Base-by-base conservation (phyloP, 2,329 filamentous ascomycete species). In the Xylariaceae sp. region DNA sequence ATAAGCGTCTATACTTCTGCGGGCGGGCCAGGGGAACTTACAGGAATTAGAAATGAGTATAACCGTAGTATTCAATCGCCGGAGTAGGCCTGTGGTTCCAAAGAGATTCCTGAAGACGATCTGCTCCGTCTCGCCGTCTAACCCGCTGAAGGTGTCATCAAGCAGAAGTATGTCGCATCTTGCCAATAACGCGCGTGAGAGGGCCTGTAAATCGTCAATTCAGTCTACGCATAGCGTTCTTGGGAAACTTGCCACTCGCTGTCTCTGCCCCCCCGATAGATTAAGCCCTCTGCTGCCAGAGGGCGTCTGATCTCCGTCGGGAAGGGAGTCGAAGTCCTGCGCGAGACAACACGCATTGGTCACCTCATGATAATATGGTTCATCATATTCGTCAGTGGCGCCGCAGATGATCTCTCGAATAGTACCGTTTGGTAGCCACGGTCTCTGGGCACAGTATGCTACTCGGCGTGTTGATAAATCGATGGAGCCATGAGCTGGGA, bases 381-480 rank as follows among this genome's bases (percentile, higher is more conserved):
- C 30, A 13, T 12, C 9, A 6, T 40, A 39, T 5, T 61, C 44
- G 30, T 58, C 22, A 22, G 55, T 26, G 16, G 49, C 49, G 5
- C 65, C 61, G 29, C 54, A 58, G n/a, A 74, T 71, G 12, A 61
- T 62, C 7, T 70, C 55, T 53, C 60, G 65, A 18, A 74, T 67
- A 3, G 52, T 71, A 0, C 63, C 63, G 34, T 64, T 70, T 0
- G 68, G 69, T 19, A 75, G 56, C 72, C 72, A 75, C 0, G 72
- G 63, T 15, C 34, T 62, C 19, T 75, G 72, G 4, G 69, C 59
- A 51, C 70, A 72, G 44, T 72, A 74, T 8, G 58, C 69, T 36
- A 73, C 67, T 8, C 51, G 55, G 41, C 47, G 54, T 0, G 68
- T 65, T 3, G 63, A 60, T 1, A 71, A 3, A 0, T 41, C 45